phyloP scores from a whole-genome alignment of 2,329 filamentous ascomycete genomes.

The Penicillium aurantiogriseum region DNA sequence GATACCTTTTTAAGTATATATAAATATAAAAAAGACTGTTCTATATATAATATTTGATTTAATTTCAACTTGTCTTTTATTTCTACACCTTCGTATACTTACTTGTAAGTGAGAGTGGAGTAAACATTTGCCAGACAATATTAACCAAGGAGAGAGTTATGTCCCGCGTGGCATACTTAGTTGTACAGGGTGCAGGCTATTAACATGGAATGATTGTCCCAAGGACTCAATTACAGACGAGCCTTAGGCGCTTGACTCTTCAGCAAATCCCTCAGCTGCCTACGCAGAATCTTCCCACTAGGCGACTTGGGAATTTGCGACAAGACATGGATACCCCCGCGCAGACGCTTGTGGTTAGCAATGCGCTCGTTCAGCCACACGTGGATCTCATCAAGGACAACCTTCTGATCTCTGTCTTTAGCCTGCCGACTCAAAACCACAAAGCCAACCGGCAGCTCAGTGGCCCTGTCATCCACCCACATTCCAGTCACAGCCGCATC shows the following conservation, averaged over 20 bases:
- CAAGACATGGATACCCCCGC: slow-evolving; percentile 34
- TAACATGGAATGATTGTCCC: not conserved
- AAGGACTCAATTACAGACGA: slow-evolving; percentile 7
- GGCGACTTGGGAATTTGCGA: slow-evolving; percentile 35
- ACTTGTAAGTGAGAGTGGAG: no score
- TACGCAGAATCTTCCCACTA: slow-evolving; percentile 33
- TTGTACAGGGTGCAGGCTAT: not conserved
- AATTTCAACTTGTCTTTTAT: no score
- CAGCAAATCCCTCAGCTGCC: slow-evolving; percentile 25
- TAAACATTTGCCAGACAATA: no score
- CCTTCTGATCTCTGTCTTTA: slow-evolving; percentile 5
- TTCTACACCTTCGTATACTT: no score
- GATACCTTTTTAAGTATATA: no score
- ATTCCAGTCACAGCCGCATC: slow-evolving; percentile 22
- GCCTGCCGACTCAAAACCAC: slow-evolving; percentile 17
- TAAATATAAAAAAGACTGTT: no score
- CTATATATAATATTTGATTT: no score
- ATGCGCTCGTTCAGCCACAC: slow-evolving; percentile 28
- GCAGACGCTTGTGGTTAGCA: slow-evolving; percentile 33
- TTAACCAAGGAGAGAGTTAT: no score
- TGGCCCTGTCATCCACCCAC: slow-evolving; percentile 22
- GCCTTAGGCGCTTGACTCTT: slow-evolving; percentile 21
- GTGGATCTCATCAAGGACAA: slow-evolving; percentile 13
- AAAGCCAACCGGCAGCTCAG: slow-evolving; percentile 23
- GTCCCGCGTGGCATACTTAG: no score